Evolutionary conservation across 805 yeast species (phyloP), one percentile per base, ranked within the genome.

Genomic region (Wickerhamiella bombiphila): DNA sequence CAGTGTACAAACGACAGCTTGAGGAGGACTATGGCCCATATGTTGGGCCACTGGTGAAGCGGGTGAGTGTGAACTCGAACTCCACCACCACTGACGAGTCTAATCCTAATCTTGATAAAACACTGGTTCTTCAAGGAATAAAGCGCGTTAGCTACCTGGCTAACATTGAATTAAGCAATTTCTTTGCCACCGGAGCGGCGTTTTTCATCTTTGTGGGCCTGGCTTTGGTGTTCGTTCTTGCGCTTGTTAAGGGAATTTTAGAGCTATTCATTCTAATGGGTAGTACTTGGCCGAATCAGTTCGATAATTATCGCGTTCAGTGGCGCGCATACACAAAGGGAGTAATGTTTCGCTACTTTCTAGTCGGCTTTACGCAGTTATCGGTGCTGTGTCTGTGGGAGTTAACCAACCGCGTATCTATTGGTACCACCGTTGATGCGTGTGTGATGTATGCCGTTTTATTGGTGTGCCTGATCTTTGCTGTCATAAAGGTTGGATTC

Each of bases 111-210:
- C 58, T 78, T 34, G 60, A 77, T 2, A 80, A 77, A 51, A 82
- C 83, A 31, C 65, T 91, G 50, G 76, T 88, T 28, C 62, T 91
- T 38, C 72, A 94, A 54, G 98, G 98, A 48, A 77, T 91, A 43
- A 82, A 83, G 58, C 76, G 98, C 61, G 95, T 88, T 5, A 76
- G 95, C 0, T 91, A 65, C 55, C 60, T 77, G 49, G 81, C 94
- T 8, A 70, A 71, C 16, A 86, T 91, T 48, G 98, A 91, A 60
- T 68, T 88, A 47, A 77, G 95, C 18, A 76, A 74, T 53, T 58
- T 91, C 41, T 91, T 85, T 58, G 65, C 86, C 62, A 91, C 98
- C 0, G 82, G 86, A 38, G 72, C 83, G 30, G 77, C 79, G 7
- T 82, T 86, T 57, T 80, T 85, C 54, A 58, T 91, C 14, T 79